These are phyloP conservation scores for Pseudocercospora macadamiae DNA, from an alignment of 2,329 filamentous ascomycete genomes.

Conservation along the genomic window DNA sequence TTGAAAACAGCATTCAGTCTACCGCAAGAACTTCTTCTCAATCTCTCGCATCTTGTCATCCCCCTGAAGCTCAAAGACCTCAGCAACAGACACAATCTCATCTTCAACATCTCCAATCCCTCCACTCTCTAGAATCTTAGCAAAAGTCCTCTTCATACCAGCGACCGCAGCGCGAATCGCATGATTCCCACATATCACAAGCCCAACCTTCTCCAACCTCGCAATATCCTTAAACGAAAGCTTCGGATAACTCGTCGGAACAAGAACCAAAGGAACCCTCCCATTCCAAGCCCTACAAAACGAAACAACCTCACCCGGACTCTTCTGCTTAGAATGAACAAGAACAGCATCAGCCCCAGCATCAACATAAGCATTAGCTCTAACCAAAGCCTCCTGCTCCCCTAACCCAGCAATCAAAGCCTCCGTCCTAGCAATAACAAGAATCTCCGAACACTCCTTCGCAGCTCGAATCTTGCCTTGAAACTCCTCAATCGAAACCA, in stretches of 20 bases:
- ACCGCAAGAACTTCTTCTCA: background rate
- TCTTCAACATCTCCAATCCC: background rate
- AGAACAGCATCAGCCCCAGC: background rate
- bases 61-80: background rate
- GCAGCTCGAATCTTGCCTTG: background rate
- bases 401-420: background rate
- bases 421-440: background rate
- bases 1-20: background rate
- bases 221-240: background rate
- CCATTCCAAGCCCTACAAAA: background rate
- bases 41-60: background rate
- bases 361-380: background rate
- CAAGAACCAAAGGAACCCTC: background rate
- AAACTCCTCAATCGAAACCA: background rate
- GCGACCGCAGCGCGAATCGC: background rate
- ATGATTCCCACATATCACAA: slow-evolving; percentile 1
- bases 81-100: background rate
- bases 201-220: background rate
- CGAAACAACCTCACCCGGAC: background rate
- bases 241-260: background rate
- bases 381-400: background rate
- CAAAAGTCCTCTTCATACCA: background rate
- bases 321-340: background rate
- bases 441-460: background rate
- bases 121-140: background rate